phyloP scores from a whole-genome alignment of 805 yeast species.

The Pichia heedii region DNA sequence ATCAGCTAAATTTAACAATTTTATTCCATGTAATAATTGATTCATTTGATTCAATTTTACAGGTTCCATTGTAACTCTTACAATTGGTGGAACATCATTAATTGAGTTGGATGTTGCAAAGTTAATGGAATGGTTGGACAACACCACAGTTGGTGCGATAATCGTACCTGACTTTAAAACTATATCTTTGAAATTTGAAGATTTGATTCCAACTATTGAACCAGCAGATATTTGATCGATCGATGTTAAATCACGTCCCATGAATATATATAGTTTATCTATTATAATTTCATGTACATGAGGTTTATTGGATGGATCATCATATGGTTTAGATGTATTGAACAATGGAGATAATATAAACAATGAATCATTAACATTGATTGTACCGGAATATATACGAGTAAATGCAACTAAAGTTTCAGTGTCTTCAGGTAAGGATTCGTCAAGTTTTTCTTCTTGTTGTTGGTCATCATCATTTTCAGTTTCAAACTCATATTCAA shows the following conservation, averaged over 20 bases:
- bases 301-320: slow-evolving; percentile 1
- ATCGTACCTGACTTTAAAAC: slow-evolving; percentile 83
- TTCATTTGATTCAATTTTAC: slow-evolving; percentile 74
- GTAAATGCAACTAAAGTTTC: slow-evolving; percentile 84
- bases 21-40: slow-evolving; percentile 68
- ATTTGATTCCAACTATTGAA: slow-evolving; percentile 88
- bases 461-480: slow-evolving; percentile 37
- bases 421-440: slow-evolving; percentile 31
- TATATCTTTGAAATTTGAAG: slow-evolving; percentile 56
- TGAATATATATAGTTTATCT: slow-evolving; percentile 65
- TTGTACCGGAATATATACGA: slow-evolving; percentile 79
- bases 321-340: slow-evolving; percentile 31
- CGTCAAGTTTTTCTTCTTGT: slow-evolving; percentile 36
- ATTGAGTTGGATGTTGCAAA: slow-evolving; percentile 73
- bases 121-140: slow-evolving; percentile 37
- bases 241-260: slow-evolving; percentile 86
- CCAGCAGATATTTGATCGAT: slow-evolving; percentile 86
- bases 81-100: slow-evolving; percentile 77
- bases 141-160: slow-evolving; percentile 27
- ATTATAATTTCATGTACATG: slow-evolving; percentile 42
- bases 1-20: slow-evolving; percentile 76
- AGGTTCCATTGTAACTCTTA: slow-evolving; percentile 94
- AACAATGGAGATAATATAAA: slow-evolving; percentile 81
- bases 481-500: slow-evolving; percentile 44
- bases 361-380: slow-evolving; percentile 65